Evolutionary conservation across 2,329 filamentous ascomycete species (phyloP).

Genomic region (Acephala macrosclerotiorum): DNA sequence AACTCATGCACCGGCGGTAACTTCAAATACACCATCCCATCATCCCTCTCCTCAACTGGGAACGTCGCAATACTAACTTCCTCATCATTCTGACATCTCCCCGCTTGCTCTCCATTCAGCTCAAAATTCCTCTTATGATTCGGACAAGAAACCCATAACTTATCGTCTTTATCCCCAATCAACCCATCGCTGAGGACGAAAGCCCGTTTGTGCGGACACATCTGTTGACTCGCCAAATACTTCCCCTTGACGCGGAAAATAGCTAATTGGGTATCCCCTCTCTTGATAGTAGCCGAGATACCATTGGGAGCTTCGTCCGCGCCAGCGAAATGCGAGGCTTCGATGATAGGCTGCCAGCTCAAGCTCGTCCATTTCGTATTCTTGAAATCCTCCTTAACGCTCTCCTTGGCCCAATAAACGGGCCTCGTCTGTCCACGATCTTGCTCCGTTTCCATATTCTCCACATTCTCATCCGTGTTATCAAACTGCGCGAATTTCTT

Average conservation of each 20-base stretch:
- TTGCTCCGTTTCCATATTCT: slow-evolving; percentile 72
- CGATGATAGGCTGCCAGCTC: slow-evolving; percentile 82
- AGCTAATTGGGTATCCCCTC: slow-evolving; percentile 87
- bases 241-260: slow-evolving; percentile 83
- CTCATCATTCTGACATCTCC: slow-evolving; percentile 77
- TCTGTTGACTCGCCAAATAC: slow-evolving; percentile 89
- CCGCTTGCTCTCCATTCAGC: slow-evolving; percentile 69
- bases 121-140: slow-evolving; percentile 92
- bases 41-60: slow-evolving; percentile 74
- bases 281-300: slow-evolving; percentile 79
- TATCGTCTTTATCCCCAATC: slow-evolving; percentile 66
- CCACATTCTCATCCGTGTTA: slow-evolving; percentile 77
- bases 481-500: slow-evolving; percentile 82
- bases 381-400: slow-evolving; percentile 75
- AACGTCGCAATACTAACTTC: slow-evolving; percentile 85
- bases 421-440: slow-evolving; percentile 80
- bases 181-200: slow-evolving; percentile 90
- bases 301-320: slow-evolving; percentile 72
- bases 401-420: slow-evolving; percentile 77
- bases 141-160: slow-evolving; percentile 87
- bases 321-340: slow-evolving; percentile 71
- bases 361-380: slow-evolving; percentile 70
- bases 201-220: slow-evolving; percentile 92
- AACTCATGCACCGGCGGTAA: slow-evolving; percentile 83
- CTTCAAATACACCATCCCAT: slow-evolving; percentile 82